Evolutionary conservation across 345 rosid species (phyloP), one percentile per base, ranked within the genome.

Genomic region (Populus deltoides): DNA sequence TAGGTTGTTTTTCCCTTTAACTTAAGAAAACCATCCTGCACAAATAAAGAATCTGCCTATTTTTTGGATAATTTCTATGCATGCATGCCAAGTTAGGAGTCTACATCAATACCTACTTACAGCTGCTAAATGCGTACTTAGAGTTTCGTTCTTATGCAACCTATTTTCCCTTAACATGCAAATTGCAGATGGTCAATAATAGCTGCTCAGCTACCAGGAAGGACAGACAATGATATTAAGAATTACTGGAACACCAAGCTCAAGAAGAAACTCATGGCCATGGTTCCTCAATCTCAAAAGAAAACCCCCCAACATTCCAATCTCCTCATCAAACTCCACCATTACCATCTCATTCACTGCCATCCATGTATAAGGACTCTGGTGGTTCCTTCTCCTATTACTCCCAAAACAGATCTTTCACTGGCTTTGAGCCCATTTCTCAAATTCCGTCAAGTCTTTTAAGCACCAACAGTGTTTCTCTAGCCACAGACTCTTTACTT

Each of bases 171-270:
- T 22, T 20, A 61, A 35, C 75, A 66, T 78, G 72, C 71, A 81
- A 79, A 6, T 77, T 81, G 83, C 88, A 94, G 98, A 84, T 94
- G 98, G 98, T 93, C 97, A 89, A 92, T 92, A 79, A 94, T 94
- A 78, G 98, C 98, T 73, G 97, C 91, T 88, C 98, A 94, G 79
- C 87, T 92, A 74, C 98, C 97, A 24, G 97, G 97, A 39, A 89
- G 98, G 82, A 94, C 98, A 15, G 98, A 94, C 70, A 94, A 94
- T 74, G 98, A 94, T 84, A 91, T 94, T 63, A 94, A 94, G 82
- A 94, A 94, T 84, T 89, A 92, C 81, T 94, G 97, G 98, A 94
- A 92, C 88, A 94, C 97, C 43, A 94, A 94, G 88, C 96, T 94
- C 65, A 94, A 91, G 92, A 94, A 92, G 87, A 94, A 90, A 82